Evolutionary conservation across 1,139 yeast species (phyloP).

Genomic region (Hemisphaericaspora xylanilytica): DNA sequence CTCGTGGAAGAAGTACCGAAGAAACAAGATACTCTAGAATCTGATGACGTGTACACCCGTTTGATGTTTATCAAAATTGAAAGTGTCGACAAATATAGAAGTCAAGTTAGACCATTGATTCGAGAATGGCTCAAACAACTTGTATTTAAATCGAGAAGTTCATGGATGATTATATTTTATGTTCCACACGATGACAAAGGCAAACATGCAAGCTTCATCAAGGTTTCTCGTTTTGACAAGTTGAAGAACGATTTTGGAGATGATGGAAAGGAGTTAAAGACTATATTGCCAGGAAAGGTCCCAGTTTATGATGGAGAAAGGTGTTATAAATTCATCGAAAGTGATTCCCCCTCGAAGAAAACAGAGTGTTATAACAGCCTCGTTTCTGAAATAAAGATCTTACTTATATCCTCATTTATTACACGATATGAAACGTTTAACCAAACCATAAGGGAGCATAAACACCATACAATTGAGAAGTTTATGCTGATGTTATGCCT

Average conservation of each 20-base stretch:
- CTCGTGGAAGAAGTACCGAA: constrained; percentile 63
- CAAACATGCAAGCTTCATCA: constrained; percentile 42
- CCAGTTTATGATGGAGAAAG: constrained; percentile 22
- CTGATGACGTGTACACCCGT: constrained; percentile 53
- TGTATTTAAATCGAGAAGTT: constrained; percentile 44
- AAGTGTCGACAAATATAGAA: constrained; percentile 68
- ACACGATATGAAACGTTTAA: constrained; percentile 33
- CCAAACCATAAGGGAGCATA: constrained; percentile 31
- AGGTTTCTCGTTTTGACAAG: constrained; percentile 62
- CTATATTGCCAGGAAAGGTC: constrained; percentile 14
- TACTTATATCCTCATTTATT: constrained; percentile 57
- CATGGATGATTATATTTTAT: constrained; percentile 65
- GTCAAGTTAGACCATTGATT: constrained; percentile 76
- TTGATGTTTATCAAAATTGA: constrained; percentile 69
- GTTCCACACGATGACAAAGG: constrained; percentile 46
- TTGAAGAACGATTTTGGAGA: constrained; percentile 61
- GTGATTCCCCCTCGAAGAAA: constrained; percentile 35
- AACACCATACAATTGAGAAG: constrained; percentile 15
- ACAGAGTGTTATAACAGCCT: constrained; percentile 52
- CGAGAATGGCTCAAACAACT: constrained; percentile 71
- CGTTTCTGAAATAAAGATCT: constrained; percentile 45
- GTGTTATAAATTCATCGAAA: constrained; percentile 41
- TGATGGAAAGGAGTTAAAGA: constrained; percentile 37
- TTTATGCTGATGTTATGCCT: constrained; percentile 20
- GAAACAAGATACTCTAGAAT: constrained; percentile 9